Base-by-base conservation (phyloP, 192 early-diverging fungal genomes). In the Coemansia sp. region DNA sequence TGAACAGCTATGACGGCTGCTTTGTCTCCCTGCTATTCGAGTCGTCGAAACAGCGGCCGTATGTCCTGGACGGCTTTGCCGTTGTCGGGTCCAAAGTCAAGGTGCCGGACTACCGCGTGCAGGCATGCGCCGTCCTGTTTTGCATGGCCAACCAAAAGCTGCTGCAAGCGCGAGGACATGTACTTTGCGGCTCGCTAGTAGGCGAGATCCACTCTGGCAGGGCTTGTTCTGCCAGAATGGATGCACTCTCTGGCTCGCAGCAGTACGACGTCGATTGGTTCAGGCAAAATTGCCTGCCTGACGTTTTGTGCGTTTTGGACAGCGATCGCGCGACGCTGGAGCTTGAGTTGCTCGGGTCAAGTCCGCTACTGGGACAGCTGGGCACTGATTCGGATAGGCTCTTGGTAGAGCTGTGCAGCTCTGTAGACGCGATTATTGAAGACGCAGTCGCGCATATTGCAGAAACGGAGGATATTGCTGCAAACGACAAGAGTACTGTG, bases 1-100 rank as follows among this genome's bases (percentile, higher is more conserved):
- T 80, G 68, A 57, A 61, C 10, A 41, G 35, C 32, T 64, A 71
- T 57, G 77, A 80, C 43, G 67, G 67, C 27, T 65, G 53, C 48
- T 80, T 67, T 56, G 77, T 80, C n/a, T 59, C 70, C 33, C 77
- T 80, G 3, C 53, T 80, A 43, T 74, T 80, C 39, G 77, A 74
- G 50, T 80, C 77, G n/a, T 71, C 77, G 5, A 63, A 63, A 22
- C 42, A 66, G 38, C 71, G 57, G 3, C 77, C 77, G 12, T 74
- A 67, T 37, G 19, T 54, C 15, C 22, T 53, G 4, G 77, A 80
- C 22, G 77, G 72, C 1, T 74, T 74, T 58, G 77, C 71, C n/a
- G 33, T 74, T 15, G 9, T 56, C 4, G 77, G 77, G 0, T 74
- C 77, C 19, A 67, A 58, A 17, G 27, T 68, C 27, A 58, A 60